These are phyloP conservation scores for Pelargonium exstipulatum DNA, from an alignment of 441 rosid genomes.

Conservation along the genomic window DNA sequence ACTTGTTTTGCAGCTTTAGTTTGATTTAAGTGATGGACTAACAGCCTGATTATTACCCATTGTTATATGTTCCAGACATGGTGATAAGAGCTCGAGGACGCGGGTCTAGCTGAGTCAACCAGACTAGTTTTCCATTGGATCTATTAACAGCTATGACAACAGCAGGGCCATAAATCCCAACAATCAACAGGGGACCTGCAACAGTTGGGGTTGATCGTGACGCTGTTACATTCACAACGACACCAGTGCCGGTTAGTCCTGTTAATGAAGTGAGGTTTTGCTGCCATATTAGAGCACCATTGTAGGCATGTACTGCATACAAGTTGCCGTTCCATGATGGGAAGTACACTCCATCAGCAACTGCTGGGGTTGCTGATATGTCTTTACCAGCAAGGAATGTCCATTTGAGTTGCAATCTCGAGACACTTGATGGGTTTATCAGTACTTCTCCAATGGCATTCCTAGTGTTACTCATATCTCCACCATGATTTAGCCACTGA, in stretches of 20 bases:
- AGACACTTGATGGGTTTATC: slow-evolving; percentile 25
- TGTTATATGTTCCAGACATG: slow-evolving; percentile 30
- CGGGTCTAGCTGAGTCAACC: slow-evolving; percentile 28
- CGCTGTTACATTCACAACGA: slow-evolving; percentile 23
- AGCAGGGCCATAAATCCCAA: slow-evolving; percentile 37
- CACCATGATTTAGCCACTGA: slow-evolving; percentile 45
- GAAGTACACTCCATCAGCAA: slow-evolving; percentile 38
- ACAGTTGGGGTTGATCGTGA: slow-evolving; percentile 34
- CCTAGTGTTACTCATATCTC: slow-evolving; percentile 30
- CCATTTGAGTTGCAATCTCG: slow-evolving; percentile 33
- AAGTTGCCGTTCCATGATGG: slow-evolving; percentile 45
- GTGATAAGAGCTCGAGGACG: slow-evolving; percentile 32
- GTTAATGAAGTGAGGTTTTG: slow-evolving; percentile 33
- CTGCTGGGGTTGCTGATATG: slow-evolving; percentile 38
- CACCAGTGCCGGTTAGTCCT: slow-evolving; percentile 27
- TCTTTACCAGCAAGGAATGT: slow-evolving; percentile 40
- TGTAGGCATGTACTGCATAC: slow-evolving; percentile 37
- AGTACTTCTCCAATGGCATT: slow-evolving; percentile 24
- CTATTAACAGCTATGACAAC: slow-evolving; percentile 29
- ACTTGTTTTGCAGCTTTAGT: too few species aligned
- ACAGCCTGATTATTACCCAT: slow-evolving; percentile 19
- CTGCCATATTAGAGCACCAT: slow-evolving; percentile 35
- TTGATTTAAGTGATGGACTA: too few species aligned
- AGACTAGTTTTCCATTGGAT: slow-evolving; percentile 28
- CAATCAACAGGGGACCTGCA: slow-evolving; percentile 23